Percentiles rank a stretch among this genome's conserved stretches.
Evolutionary conservation across 768 basidiomycete species (phyloP).

Genomic region (Cantharellus anzutake): DNA sequence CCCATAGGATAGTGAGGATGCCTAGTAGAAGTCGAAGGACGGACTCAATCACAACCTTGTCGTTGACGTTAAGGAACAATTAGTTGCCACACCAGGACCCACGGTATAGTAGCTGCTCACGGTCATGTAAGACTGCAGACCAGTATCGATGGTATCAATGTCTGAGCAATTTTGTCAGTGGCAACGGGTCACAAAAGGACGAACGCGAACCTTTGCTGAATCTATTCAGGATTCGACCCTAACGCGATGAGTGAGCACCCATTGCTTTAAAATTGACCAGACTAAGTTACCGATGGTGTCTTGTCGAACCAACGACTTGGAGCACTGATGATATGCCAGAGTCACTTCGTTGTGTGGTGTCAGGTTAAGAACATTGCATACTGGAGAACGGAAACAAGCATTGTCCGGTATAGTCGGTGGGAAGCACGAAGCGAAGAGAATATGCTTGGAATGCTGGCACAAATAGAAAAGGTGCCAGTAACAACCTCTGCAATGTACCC

Average conservation of each 20-base stretch:
- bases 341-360: background rate
- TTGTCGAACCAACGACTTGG: constrained; percentile 13
- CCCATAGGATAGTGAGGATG: constrained; percentile 36
- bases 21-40: constrained; percentile 60
- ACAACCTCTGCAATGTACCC: background rate
- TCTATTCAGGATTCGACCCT: constrained; percentile 12
- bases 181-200: background rate
- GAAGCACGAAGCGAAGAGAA: background rate
- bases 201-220: constrained; percentile 17
- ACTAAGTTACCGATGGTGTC: constrained; percentile 8
- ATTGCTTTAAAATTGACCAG: background rate
- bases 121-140: constrained; percentile 1
- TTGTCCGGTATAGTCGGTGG: background rate
- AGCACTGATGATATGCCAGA: background rate
- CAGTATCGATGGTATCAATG: constrained; percentile 16
- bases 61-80: background rate
- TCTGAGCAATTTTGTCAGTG: background rate
- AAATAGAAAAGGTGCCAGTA: background rate
- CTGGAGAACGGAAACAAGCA: constrained; percentile 11
- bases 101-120: background rate
- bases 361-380: background rate
- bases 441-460: background rate
- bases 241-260: background rate
- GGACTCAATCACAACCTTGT: background rate
- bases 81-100: background rate